Conservation (phyloP, 2,329 filamentous ascomycete species). For the Colletotrichum trifolii region DNA sequence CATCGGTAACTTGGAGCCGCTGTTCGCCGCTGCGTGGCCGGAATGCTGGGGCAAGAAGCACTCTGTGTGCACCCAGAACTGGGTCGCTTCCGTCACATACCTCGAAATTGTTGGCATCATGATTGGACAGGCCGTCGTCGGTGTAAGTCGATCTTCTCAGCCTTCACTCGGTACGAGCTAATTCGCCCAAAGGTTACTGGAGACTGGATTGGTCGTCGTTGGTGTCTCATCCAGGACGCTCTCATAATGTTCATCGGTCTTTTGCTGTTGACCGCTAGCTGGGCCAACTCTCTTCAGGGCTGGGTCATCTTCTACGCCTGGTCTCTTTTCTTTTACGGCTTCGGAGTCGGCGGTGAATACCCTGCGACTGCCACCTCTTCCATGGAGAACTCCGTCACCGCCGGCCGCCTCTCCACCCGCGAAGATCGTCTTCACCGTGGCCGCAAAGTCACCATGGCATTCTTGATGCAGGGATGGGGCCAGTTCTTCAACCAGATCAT, state of each 20-base stretch:
- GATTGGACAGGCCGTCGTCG: conserved; percentile 88
- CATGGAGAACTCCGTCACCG: conserved; percentile 89
- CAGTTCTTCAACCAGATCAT: conserved; percentile 94
- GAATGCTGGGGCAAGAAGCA: conserved; percentile 76
- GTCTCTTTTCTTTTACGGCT: conserved; percentile 83
- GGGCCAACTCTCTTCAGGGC: conserved; percentile 87
- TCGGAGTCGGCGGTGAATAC: conserved; percentile 86
- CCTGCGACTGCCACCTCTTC: conserved; percentile 96
- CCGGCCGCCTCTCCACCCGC: conserved; percentile 87
- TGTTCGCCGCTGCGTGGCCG: conserved; percentile 81
- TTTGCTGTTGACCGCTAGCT: conserved; percentile 89
- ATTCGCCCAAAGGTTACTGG: conserved; percentile 59
- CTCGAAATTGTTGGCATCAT: conserved; percentile 96
- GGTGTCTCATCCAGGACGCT: conserved; percentile 95
- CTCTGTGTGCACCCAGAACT: conserved; percentile 78
- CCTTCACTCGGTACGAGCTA: not conserved
- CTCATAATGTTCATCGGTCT: conserved; percentile 93
- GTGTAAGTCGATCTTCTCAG: conserved; percentile 61
- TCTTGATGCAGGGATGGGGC: conserved; percentile 99
- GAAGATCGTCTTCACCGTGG: conserved; percentile 96
- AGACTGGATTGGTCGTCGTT: conserved; percentile 87
- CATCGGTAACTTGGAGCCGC: conserved; percentile 89
- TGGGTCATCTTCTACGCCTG: conserved; percentile 98
- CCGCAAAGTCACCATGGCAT: conserved; percentile 93
- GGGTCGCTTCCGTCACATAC: conserved; percentile 87